phyloP scores from a whole-genome alignment of 345 rosid species.

The Schrenkiella parvula region DNA sequence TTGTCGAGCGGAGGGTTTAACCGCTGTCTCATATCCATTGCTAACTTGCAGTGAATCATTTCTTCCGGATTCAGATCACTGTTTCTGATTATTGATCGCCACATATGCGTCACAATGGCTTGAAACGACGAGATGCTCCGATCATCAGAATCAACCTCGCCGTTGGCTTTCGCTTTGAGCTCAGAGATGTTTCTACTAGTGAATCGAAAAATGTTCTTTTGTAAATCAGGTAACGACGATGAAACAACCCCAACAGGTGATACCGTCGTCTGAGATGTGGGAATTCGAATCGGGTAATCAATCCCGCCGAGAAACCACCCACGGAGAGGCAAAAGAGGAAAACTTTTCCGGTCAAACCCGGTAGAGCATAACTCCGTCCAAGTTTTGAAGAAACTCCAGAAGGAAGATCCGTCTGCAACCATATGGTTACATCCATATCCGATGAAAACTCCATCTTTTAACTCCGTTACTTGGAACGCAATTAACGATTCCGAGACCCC shows the following conservation, averaged over 20 bases:
- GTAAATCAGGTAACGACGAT: no score
- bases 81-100: background rate
- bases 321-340: background rate
- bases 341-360: background rate
- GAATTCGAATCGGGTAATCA: background rate
- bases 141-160: background rate
- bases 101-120: background rate
- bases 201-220: background rate
- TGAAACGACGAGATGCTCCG: background rate
- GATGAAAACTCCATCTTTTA: conserved; percentile 31
- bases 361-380: conserved; percentile 35
- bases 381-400: conserved; percentile 33
- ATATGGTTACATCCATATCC: conserved; percentile 21
- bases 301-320: background rate
- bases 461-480: conserved; percentile 31
- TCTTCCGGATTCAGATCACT: background rate
- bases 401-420: conserved; percentile 24
- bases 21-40: background rate
- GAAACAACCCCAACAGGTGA: background rate
- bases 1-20: background rate
- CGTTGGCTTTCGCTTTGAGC: background rate
- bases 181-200: background rate
- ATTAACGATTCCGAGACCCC: conserved; percentile 23
- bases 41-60: background rate
- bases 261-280: background rate